Evolutionary conservation across 202 grass and related monocot genomes (phyloP), one percentile per base, ranked within the genome.

Genomic region (Zoysia matrella): DNA sequence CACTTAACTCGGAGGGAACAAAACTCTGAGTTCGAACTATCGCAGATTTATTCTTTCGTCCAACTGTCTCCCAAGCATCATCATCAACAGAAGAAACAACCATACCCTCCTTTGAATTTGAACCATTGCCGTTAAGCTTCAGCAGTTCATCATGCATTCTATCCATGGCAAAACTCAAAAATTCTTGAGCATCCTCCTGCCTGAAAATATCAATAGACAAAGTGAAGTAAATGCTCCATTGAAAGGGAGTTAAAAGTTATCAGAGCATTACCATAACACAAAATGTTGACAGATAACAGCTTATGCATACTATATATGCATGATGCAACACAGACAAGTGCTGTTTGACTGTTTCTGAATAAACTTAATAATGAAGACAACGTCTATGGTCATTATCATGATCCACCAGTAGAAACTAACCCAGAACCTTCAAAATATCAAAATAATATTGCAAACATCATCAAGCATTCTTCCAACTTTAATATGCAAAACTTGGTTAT

Each of bases 111-210:
- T 88, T 91, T 69, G 73, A 92, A 84, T 91, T 83, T 73, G 71
- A 74, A 62, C 56, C 67, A 70, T 80, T 70, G 13, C 88, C 88
- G 22, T 93, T 91, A 82, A 98, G 85, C 74, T 92, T 98, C 83
- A 98, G 78, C 63, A 98, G 77, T 78, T 98, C 96, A 83, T 95
- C 86, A 78, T 98, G 96, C 92, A 98, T 98, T 92, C 81, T 90
- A 86, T 95, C 87, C 92, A 98, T 90, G 43, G 89, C 79, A 83
- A 95, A 98, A 80, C 92, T 92, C 62, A 98, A 83, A 53, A 98
- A 95, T 63, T 98, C 96, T 80, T 98, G 96, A 43, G 96, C 96
- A 87, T 98, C 96, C 81, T 98, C 96, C 77, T 98, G 96, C 75
- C 96, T 98, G 78, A 15, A 94, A 72, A 90, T 83, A 61, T 55